These are phyloP conservation scores for Barnettozyma sucrosica DNA, from an alignment of 805 yeast genomes.

Conservation along the genomic window DNA sequence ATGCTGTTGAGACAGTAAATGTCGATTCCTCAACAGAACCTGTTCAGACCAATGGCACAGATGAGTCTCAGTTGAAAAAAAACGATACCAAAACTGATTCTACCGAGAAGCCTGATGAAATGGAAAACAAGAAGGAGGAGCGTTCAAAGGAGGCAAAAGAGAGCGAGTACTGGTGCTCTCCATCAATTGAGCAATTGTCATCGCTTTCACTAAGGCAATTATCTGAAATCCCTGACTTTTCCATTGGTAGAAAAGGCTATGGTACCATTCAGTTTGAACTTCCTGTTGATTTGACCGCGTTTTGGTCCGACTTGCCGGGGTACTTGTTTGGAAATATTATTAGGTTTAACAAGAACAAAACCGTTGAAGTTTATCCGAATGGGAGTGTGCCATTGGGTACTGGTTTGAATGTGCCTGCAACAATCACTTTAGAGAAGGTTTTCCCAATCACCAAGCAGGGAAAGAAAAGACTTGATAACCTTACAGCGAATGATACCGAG, in stretches of 20 bases:
- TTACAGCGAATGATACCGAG: slow-evolving; percentile 32
- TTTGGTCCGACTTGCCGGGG: slow-evolving; percentile 35
- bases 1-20: background rate
- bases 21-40: slow-evolving; percentile 1
- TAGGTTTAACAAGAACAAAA: slow-evolving; percentile 40
- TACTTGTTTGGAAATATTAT: slow-evolving; percentile 37
- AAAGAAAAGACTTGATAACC: slow-evolving; percentile 17
- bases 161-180: slow-evolving; percentile 60
- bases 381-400: slow-evolving; percentile 60
- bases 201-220: slow-evolving; percentile 42
- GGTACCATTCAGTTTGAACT: slow-evolving; percentile 62
- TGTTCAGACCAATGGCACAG: background rate
- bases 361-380: slow-evolving; percentile 60
- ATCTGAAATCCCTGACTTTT: slow-evolving; percentile 52
- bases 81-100: background rate
- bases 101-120: background rate
- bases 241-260: slow-evolving; percentile 59
- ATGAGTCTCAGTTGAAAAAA: background rate
- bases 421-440: slow-evolving; percentile 57
- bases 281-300: slow-evolving; percentile 63
- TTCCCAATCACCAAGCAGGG: slow-evolving; percentile 38
- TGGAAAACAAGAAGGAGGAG: slow-evolving; percentile 3
- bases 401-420: slow-evolving; percentile 75
- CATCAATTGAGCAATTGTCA: slow-evolving; percentile 47
- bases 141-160: slow-evolving; percentile 2